Percentiles rank a stretch among this genome's conserved stretches.
phyloP scores from a whole-genome alignment of 2,329 filamentous ascomycete species.

The Purpureocillium takamizusanense region DNA sequence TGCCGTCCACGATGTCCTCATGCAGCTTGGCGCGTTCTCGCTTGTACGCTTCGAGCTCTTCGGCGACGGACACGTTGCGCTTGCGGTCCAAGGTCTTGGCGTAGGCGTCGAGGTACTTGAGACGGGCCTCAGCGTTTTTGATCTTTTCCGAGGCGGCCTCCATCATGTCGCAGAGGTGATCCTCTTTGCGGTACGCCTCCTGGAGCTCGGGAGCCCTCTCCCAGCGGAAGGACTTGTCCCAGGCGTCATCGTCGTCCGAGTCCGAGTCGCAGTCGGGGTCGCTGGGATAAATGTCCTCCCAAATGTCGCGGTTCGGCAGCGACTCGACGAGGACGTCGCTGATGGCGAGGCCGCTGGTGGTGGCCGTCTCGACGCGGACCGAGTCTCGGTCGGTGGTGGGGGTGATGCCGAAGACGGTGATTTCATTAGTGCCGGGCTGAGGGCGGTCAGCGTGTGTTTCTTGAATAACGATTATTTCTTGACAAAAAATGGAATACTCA shows the following conservation, averaged over 20 bases:
- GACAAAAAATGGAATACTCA: conserved; percentile 3
- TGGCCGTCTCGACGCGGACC: conserved; percentile 51
- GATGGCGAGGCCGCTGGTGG: conserved; percentile 43
- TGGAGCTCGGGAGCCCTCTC: conserved; percentile 9
- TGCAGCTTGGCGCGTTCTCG: conserved; percentile 32
- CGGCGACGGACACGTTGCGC: conserved; percentile 23
- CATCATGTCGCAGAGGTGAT: conserved; percentile 18
- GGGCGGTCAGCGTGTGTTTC: conserved; percentile 1
- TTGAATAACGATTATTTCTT: too few relatives aligned
- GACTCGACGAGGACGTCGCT: conserved; percentile 52
- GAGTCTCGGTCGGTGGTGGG: conserved; percentile 48
- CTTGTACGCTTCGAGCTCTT: conserved; percentile 30
- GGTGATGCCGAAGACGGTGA: conserved; percentile 47
- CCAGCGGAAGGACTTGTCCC: conserved; percentile 12
- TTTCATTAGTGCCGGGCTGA: conserved; percentile 46
- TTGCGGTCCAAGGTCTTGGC: conserved; percentile 26
- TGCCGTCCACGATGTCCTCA: conserved; percentile 22
- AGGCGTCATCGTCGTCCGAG: conserved; percentile 24
- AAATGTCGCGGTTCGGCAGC: conserved; percentile 41
- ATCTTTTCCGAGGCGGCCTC: conserved; percentile 11
- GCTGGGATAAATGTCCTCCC: conserved; percentile 38
- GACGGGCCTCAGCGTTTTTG: conserved; percentile 20
- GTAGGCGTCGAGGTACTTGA: conserved; percentile 31
- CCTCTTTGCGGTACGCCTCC: conserved; percentile 14
- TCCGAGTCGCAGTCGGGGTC: conserved; percentile 20